Evolutionary conservation across 116 monocot genomes (phyloP).

Genomic region (Zostera marina): DNA sequence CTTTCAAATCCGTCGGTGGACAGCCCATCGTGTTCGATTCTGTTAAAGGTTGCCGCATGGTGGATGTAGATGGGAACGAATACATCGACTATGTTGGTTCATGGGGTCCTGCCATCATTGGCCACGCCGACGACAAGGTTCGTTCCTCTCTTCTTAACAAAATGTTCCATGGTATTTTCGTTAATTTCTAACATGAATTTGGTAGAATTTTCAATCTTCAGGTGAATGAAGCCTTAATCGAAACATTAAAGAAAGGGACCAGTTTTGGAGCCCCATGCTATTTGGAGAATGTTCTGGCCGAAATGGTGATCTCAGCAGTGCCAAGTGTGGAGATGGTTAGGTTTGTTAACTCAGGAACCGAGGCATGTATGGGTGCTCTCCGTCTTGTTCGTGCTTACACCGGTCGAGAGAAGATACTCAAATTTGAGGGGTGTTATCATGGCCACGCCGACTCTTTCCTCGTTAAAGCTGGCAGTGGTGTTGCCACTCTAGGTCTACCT

Average conservation of each 20-base stretch:
- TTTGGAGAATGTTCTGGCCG: conserved; percentile 47
- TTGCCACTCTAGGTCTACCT: conserved; percentile 63
- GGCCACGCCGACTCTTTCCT: conserved; percentile 63
- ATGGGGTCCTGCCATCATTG: conserved; percentile 73
- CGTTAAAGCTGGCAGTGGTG: conserved; percentile 66
- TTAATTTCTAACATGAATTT: not conserved
- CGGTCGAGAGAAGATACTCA: conserved; percentile 36
- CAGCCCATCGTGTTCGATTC: conserved; percentile 95
- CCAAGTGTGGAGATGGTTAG: conserved; percentile 74
- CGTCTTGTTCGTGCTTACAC: conserved; percentile 68
- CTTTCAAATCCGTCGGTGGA: conserved; percentile 93
- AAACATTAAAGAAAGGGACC: conserved; percentile 61
- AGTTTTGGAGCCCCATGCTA: conserved; percentile 70
- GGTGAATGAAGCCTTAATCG: conserved; percentile 54
- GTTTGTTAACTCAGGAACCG: conserved; percentile 67
- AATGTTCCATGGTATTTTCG: not conserved
- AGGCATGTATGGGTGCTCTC: conserved; percentile 68
- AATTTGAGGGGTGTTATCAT: conserved; percentile 72
- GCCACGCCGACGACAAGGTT: conserved; percentile 95
- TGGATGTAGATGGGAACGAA: conserved; percentile 93
- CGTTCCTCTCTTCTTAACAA: not conserved
- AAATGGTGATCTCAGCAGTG: conserved; percentile 57
- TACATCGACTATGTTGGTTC: conserved; percentile 88
- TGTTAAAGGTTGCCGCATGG: conserved; percentile 71
- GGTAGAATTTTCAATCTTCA: conserved; percentile 4